A percentile compares a stretch with the other conserved stretches of the same genome.
These are phyloP conservation scores for Cryptosporidium canis DNA, from an alignment of 169 alveolate genomes.

Conservation along the genomic window DNA sequence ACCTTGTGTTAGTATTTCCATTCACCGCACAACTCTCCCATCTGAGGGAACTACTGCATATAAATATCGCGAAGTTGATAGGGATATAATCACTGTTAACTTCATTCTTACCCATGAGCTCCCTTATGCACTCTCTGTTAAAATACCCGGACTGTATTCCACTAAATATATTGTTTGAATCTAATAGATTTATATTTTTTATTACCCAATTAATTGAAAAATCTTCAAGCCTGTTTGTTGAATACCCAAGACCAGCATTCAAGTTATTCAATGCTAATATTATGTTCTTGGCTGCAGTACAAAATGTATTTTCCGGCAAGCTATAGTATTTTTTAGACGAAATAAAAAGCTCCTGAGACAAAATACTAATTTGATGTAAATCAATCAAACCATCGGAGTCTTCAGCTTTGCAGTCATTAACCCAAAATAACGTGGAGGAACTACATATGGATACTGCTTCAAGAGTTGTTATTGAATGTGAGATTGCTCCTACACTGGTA, in stretches of 20 bases:
- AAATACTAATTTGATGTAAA: conserved; percentile 29
- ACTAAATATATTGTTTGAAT: neutral
- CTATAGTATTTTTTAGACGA: conserved; percentile 22
- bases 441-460: conserved; percentile 55
- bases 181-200: neutral
- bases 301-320: conserved; percentile 22
- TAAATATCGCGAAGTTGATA: conserved; percentile 29
- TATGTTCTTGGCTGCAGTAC: conserved; percentile 32
- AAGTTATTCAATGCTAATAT: conserved; percentile 12
- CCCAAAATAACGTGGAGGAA: conserved; percentile 40
- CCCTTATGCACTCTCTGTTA: conserved; percentile 69
- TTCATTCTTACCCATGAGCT: conserved; percentile 10
- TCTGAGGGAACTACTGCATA: conserved; percentile 53
- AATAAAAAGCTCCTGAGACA: conserved; percentile 57
- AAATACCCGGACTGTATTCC: conserved; percentile 51
- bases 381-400: neutral
- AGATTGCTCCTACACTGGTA: conserved; percentile 20
- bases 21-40: conserved; percentile 32
- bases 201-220: conserved; percentile 35
- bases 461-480: conserved; percentile 50
- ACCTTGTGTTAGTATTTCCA: neutral
- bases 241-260: neutral
- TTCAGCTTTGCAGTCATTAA: conserved; percentile 7
- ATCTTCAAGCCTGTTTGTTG: neutral
- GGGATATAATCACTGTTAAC: conserved; percentile 29